Evolutionary conservation across 345 rosid species (phyloP).

Genomic region (Populus euphratica): DNA sequence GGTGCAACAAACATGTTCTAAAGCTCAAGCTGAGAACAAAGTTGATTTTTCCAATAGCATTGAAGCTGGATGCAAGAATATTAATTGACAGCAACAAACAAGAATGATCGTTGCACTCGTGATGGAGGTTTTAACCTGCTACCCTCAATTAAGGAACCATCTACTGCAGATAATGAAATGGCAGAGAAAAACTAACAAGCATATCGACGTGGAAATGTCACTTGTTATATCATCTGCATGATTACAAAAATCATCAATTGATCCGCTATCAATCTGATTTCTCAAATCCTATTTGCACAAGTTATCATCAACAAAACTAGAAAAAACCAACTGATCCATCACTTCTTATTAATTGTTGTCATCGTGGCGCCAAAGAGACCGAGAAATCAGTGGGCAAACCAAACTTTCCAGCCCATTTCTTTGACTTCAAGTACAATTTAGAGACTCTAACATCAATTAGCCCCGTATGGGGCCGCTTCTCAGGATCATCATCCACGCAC

Average conservation of each 20-base stretch:
- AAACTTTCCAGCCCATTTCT: constrained; percentile 24
- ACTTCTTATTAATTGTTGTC: neutral
- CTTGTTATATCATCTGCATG: neutral
- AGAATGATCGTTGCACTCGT: neutral
- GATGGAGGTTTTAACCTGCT: neutral
- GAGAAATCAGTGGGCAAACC: constrained; percentile 31
- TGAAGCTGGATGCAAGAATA: neutral
- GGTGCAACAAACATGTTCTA: neutral
- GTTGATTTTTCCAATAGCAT: neutral
- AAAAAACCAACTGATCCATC: neutral
- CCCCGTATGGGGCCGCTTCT: constrained; percentile 28
- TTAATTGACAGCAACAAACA: neutral
- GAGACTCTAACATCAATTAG: constrained; percentile 24
- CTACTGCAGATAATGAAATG: neutral
- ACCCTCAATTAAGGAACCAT: neutral
- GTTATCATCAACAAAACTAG: neutral
- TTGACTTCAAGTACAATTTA: constrained; percentile 28
- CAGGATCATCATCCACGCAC: constrained; percentile 27
- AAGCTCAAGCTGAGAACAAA: neutral
- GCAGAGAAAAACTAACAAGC: neutral
- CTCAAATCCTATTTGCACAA: neutral
- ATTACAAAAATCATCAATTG: neutral
- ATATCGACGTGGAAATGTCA: neutral
- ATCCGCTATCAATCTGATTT: neutral
- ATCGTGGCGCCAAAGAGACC: constrained; percentile 26